A percentile compares a stretch with the other conserved stretches of the same genome.
Evolutionary conservation across 2,329 filamentous ascomycete species (phyloP).

Genomic region (Akanthomyces dipterigenus): DNA sequence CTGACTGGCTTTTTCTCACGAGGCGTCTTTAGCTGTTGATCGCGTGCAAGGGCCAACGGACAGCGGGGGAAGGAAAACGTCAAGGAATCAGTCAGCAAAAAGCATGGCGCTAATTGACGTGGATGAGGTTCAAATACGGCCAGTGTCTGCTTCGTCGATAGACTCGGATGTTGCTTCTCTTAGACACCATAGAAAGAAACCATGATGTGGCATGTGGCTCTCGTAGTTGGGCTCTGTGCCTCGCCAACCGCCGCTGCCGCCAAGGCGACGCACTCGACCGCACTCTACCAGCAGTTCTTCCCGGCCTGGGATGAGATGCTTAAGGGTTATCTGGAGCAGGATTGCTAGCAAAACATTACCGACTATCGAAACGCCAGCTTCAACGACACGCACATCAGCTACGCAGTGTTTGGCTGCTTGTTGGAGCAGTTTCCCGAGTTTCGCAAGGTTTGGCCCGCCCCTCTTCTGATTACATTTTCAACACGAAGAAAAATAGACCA

Average conservation of each 20-base stretch:
- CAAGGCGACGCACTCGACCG: background rate
- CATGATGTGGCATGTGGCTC: background rate
- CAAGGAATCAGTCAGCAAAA: background rate
- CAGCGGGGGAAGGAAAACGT: background rate
- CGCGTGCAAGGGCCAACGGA: background rate
- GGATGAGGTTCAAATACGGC: background rate
- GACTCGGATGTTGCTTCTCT: background rate
- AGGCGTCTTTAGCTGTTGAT: background rate
- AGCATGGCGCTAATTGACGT: background rate
- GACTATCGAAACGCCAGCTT: slow-evolving; percentile 3
- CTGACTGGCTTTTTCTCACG: background rate
- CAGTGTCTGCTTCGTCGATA: too few relatives aligned
- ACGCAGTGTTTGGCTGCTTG: background rate
- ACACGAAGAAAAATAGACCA: background rate
- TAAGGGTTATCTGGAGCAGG: background rate
- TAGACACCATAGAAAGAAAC: background rate
- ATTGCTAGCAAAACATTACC: background rate
- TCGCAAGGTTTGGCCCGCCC: background rate
- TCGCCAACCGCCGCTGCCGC: background rate
- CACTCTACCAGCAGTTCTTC: slow-evolving; percentile 1
- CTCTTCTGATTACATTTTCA: background rate
- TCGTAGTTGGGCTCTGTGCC: background rate
- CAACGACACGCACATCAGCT: background rate
- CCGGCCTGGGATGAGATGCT: background rate
- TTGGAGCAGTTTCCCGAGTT: slow-evolving; percentile 4